A percentile compares a stretch with the other conserved stretches of the same genome.
Evolutionary conservation across 108 stramenopile genomes (phyloP).

Genomic region (Schizochytrium sp.): DNA sequence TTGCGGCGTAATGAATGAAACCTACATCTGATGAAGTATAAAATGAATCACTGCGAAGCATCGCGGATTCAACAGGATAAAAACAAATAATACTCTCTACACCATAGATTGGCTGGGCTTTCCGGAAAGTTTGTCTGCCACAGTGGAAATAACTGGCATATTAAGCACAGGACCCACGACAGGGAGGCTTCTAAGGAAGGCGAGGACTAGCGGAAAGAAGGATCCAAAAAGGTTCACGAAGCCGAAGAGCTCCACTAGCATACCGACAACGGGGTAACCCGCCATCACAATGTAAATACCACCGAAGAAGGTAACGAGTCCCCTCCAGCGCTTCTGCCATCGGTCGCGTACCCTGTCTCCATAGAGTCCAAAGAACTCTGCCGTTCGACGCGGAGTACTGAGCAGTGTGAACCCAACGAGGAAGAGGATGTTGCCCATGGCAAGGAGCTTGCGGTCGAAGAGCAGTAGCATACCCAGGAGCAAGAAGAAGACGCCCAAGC

Average conservation of each 20-base stretch:
- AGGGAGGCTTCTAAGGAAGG: conserved; percentile 57
- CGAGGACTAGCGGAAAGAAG: conserved; percentile 64
- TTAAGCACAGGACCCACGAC: conserved; percentile 57
- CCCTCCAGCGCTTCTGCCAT: conserved; percentile 41
- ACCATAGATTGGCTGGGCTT: conserved; percentile 45
- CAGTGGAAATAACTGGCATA: background rate
- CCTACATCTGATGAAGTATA: too few relatives aligned
- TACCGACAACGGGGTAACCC: conserved; percentile 60
- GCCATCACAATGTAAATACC: conserved; percentile 51
- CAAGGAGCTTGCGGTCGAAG: conserved; percentile 57
- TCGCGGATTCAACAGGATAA: too few relatives aligned
- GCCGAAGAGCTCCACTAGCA: conserved; percentile 64
- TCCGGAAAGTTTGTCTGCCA: conserved; percentile 59
- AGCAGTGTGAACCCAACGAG: conserved; percentile 58
- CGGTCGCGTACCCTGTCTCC: conserved; percentile 35
- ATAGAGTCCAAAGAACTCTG: conserved; percentile 53
- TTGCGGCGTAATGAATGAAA: too few relatives aligned
- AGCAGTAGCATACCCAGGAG: conserved; percentile 63
- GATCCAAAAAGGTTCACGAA: conserved; percentile 64
- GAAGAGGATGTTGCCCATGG: conserved; percentile 63
- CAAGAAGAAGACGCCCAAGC: conserved; percentile 61
- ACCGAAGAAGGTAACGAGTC: conserved; percentile 33
- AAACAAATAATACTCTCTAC: background rate
- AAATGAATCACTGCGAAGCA: too few relatives aligned
- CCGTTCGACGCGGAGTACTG: conserved; percentile 27